Evolutionary conservation across 2,329 filamentous ascomycete species (phyloP), one percentile per base, ranked within the genome.

Genomic region (Volutella citrinella): DNA sequence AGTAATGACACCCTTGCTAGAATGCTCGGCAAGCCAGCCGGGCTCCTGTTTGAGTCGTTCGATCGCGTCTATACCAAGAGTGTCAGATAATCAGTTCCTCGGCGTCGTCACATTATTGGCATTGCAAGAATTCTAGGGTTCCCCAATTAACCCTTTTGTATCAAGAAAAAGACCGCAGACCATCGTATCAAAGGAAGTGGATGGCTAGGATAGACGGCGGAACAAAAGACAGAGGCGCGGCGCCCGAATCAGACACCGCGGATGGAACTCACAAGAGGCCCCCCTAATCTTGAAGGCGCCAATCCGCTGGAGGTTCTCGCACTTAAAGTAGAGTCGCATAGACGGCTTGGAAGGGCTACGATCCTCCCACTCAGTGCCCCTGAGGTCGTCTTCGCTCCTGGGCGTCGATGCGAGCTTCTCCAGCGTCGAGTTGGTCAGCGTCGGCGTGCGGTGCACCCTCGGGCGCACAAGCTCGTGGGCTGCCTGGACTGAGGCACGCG

Each of bases 271-370:
- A n/a, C n/a, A 87, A 50, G 95, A 95, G 1, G 89, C 90, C 7
- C 90, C 90, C 5, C 90, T 71, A 14, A 80, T 83, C 66, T 96
- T 96, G 70, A 96, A 96, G 1, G 90, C 90, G 34, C 90, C 90
- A 34, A 93, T 80, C 36, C 80, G 79, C 68, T 96, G 90, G 34
- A 87, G 70, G 61, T 95, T 95, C 69, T 96, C 90, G 62, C 87
- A 93, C 68, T 96, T 96, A 76, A 96, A 94, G 68, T 85, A 91
- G 34, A 96, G 70, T 11, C 78, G 71, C 24, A 95, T 66, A 27
- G 64, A 75, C 0, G 87, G 87, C 3, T 59, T 65, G 2, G 82
- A 76, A 0, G 80, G 71, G n/a, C 55, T 52, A 22, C 70, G 64
- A 8, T 70, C 73, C 47, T 74, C 56, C 66, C 72, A 80, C 45